Conservation (phyloP, 768 basidiomycete genomes). For the Cantharellus anzutake region DNA sequence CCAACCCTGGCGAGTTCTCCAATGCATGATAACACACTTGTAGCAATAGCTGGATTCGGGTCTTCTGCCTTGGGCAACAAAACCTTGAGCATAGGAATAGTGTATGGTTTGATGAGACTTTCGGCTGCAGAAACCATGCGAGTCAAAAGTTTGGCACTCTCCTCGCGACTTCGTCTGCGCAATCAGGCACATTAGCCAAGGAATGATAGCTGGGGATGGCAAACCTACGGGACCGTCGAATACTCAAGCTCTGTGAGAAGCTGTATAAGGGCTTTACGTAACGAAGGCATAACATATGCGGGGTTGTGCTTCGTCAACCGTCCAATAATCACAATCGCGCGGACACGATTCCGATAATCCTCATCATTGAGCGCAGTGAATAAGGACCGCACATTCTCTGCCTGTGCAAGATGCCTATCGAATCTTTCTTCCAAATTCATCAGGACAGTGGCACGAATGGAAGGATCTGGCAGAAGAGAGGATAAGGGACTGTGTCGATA, state of each 20-base stretch:
- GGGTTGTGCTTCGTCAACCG: slow-evolving; percentile 90
- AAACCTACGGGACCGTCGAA: slow-evolving; percentile 63
- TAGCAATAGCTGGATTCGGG: slow-evolving; percentile 67
- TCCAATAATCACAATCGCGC: slow-evolving; percentile 82
- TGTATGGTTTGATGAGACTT: slow-evolving; percentile 88
- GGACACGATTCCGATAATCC: slow-evolving; percentile 78
- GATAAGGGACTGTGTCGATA: slow-evolving; percentile 6
- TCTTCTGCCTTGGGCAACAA: slow-evolving; percentile 82
- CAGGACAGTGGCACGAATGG: slow-evolving; percentile 73
- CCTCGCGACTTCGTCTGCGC: slow-evolving; percentile 58
- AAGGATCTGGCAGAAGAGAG: slow-evolving; percentile 32
- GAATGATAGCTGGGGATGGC: neutral
- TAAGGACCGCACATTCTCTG: slow-evolving; percentile 91
- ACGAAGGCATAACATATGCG: slow-evolving; percentile 94
- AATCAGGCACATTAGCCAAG: slow-evolving; percentile 3
- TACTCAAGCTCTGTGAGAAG: slow-evolving; percentile 94
- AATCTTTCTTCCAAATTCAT: slow-evolving; percentile 79
- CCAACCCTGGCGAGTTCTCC: slow-evolving; percentile 87
- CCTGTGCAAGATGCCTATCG: slow-evolving; percentile 92
- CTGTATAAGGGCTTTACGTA: slow-evolving; percentile 89
- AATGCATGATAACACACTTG: slow-evolving; percentile 83
- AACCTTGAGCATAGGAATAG: slow-evolving; percentile 83
- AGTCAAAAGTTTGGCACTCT: slow-evolving; percentile 79
- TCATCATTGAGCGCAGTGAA: slow-evolving; percentile 98
- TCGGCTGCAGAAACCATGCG: slow-evolving; percentile 82